These are phyloP conservation scores for Calcarisporium arbuscula DNA, from an alignment of 2,329 filamentous ascomycete genomes.

Conservation along the genomic window DNA sequence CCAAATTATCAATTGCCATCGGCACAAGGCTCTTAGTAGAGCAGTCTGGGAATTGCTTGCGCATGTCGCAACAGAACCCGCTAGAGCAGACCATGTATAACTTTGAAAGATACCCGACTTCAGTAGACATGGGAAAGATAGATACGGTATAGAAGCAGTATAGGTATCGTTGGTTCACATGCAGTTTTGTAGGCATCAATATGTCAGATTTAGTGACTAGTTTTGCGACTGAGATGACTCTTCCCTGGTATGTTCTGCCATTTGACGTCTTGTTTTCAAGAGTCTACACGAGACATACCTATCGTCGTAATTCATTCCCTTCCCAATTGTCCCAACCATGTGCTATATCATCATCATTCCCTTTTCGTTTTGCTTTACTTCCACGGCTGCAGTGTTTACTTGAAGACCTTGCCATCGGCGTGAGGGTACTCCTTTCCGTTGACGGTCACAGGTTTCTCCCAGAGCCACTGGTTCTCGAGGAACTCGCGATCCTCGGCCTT, in stretches of 20 bases:
- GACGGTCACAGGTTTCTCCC: slow-evolving; percentile 77
- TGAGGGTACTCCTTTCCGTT: slow-evolving; percentile 84
- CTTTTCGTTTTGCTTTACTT: slow-evolving; percentile 10
- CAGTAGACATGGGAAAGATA: too few relatives aligned
- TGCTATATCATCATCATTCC: slow-evolving; percentile 25
- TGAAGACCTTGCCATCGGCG: slow-evolving; percentile 97
- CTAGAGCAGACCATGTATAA: too few relatives aligned
- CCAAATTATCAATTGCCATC: slow-evolving; percentile 16
- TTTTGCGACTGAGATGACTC: too few relatives aligned
- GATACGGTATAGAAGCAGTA: too few relatives aligned
- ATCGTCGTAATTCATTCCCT: slow-evolving; percentile 22
- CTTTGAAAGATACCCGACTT: too few relatives aligned
- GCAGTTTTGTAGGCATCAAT: too few relatives aligned
- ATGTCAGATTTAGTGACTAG: too few relatives aligned
- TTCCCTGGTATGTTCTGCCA: too few relatives aligned
- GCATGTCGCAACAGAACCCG: too few relatives aligned
- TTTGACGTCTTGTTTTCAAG: slow-evolving; percentile 10
- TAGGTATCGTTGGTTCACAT: too few relatives aligned
- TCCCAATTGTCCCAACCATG: slow-evolving; percentile 23
- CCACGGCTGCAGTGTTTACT: slow-evolving; percentile 53
- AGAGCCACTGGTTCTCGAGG: slow-evolving; percentile 82
- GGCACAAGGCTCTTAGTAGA: neutral
- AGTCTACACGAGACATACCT: slow-evolving; percentile 17
- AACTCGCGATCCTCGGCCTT: slow-evolving; percentile 81
- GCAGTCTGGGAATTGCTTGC: too few relatives aligned